A percentile compares a stretch with the other conserved stretches of the same genome.
Evolutionary conservation across 2,329 filamentous ascomycete species (phyloP).

Genomic region (Sarocladium oryzae): DNA sequence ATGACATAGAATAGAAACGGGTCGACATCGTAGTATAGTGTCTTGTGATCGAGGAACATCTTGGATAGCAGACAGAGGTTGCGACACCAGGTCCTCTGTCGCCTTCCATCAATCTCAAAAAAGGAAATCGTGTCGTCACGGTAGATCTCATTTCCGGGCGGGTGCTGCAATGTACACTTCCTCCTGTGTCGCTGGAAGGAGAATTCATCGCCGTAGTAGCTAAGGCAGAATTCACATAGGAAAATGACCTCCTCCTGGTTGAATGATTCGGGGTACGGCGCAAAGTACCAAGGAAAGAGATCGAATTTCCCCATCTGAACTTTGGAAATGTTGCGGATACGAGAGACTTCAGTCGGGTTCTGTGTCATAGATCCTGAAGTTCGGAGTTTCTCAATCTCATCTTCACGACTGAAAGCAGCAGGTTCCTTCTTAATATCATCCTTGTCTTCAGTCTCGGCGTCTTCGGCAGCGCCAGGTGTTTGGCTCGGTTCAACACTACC

Average conservation of each 20-base stretch:
- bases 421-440: slow-evolving; percentile 41
- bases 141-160: slow-evolving; percentile 97
- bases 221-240: slow-evolving; percentile 95
- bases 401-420: slow-evolving; percentile 66
- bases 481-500: slow-evolving; percentile 36
- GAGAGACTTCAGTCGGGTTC: slow-evolving; percentile 92
- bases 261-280: slow-evolving; percentile 87
- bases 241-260: slow-evolving; percentile 84
- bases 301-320: slow-evolving; percentile 91
- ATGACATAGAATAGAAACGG: slow-evolving; percentile 99
- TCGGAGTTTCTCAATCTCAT: slow-evolving; percentile 93
- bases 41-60: slow-evolving; percentile 96
- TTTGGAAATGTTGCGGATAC: slow-evolving; percentile 88
- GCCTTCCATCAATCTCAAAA: slow-evolving; percentile 92
- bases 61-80: slow-evolving; percentile 93
- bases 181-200: slow-evolving; percentile 78
- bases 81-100: slow-evolving; percentile 93
- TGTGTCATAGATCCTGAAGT: slow-evolving; percentile 98
- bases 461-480: slow-evolving; percentile 41
- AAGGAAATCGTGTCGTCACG: slow-evolving; percentile 84
- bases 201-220: slow-evolving; percentile 78
- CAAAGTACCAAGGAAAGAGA: slow-evolving; percentile 98
- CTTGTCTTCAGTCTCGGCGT: slow-evolving; percentile 50
- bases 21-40: slow-evolving; percentile 98
- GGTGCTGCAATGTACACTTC: slow-evolving; percentile 88